Conservation (phyloP, 129 eudicot genomes). For the Artemisia tridentata region DNA sequence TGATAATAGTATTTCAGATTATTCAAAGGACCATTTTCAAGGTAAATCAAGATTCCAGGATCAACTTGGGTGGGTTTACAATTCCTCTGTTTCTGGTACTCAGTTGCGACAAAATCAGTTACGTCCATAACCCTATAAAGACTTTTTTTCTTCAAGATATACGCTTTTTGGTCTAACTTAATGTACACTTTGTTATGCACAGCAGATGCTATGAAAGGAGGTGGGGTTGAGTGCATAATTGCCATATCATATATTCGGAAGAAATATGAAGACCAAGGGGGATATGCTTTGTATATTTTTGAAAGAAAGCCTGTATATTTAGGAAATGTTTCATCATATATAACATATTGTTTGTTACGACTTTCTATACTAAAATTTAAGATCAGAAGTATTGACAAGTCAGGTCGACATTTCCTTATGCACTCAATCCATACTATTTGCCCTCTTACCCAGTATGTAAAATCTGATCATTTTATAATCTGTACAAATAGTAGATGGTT, state of each 20-base stretch:
- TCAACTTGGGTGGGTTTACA: conserved; percentile 32
- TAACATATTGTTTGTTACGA: no score
- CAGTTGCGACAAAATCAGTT: conserved; percentile 51
- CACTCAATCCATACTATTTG: no score
- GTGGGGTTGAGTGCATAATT: neutral
- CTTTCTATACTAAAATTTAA: no score
- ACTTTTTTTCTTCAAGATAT: neutral
- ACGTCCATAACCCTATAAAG: neutral
- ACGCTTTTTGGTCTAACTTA: no score
- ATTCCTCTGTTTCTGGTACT: conserved; percentile 31
- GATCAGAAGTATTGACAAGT: no score
- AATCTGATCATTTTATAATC: no score
- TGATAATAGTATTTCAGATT: conserved; percentile 26
- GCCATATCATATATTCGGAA: neutral
- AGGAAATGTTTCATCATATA: no score
- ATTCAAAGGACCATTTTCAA: conserved; percentile 34
- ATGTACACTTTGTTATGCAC: no score
- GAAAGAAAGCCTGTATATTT: neutral
- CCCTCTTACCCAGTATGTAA: no score
- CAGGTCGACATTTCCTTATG: no score
- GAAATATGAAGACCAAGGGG: neutral
- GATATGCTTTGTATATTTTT: conserved; percentile 1
- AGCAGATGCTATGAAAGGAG: neutral
- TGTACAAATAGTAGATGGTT: no score
- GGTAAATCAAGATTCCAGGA: conserved; percentile 41